Evolutionary conservation across 192 early-diverging fungal genomes (phyloP), one percentile per base, ranked within the genome.

Genomic region (Coemansia sp.): DNA sequence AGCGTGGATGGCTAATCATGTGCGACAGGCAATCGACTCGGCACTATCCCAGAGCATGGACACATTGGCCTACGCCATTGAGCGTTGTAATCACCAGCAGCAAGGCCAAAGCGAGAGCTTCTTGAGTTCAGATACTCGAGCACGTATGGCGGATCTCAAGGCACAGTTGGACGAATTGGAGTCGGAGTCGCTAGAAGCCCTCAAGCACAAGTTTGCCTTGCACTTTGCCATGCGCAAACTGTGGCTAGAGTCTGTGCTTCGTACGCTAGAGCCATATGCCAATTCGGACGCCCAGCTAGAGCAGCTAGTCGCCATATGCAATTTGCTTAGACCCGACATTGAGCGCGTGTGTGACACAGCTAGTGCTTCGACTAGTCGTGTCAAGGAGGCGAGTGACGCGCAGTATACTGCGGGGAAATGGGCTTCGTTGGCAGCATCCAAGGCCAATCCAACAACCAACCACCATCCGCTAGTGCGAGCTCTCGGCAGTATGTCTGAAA

Each of bases 211-310:
- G 15, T 76, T 75, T 27, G 40, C 47, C 2, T 11, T 56, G 40
- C 67, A 65, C 27, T 81, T 81, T 73, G 42, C 69, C 6, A 19
- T 68, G 17, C 79, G 79, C 3, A 61, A 39, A 19, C n/a, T 47
- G 36, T 81, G 79, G 79, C 45, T 81, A 19, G 43, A 62, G 19
- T 7, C 25, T 0, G 42, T 75, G 15, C 27, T 75, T 19, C 36
- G 37, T 2, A n/a, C 31, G 8, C 11, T 57, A 0, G 67, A 70
- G 41, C 29, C 38, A 20, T 9, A 35, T 17, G 0, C 31, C 3
- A 27, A 35, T 17, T 17, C 6, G n/a, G 53, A 56, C 2, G 32
- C 8, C 31, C 53, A 15, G 5, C 29, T 29, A 7, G 31, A 49
- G 6, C 45, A 49, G 42, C 19, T 24, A 5, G 5, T 36, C 11